Evolutionary conservation across 352 stramenopile species (phyloP).

Genomic region (Ochromonadaceae sp.): DNA sequence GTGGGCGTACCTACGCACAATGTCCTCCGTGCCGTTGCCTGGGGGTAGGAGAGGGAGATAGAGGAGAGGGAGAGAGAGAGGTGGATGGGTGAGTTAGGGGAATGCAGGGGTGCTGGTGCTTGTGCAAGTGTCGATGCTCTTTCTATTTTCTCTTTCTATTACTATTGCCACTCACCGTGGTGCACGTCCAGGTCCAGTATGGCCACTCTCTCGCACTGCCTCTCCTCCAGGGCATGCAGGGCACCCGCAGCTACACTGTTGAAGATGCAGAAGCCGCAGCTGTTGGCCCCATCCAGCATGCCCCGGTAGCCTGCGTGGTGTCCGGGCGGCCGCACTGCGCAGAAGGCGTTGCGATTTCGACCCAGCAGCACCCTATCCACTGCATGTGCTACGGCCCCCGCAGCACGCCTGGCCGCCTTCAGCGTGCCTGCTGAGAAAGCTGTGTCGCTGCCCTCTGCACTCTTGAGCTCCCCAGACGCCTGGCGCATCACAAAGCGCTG

Average conservation of each 20-base stretch:
- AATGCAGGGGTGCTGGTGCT: too few species aligned
- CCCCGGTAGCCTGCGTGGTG: constrained; percentile 96
- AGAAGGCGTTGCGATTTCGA: constrained; percentile 84
- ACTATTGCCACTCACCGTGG: too few species aligned
- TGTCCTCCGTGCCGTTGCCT: constrained; percentile 47
- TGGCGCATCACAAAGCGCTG: constrained; percentile 24
- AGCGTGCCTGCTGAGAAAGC: constrained; percentile 33
- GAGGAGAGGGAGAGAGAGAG: too few species aligned
- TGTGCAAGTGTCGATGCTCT: too few species aligned
- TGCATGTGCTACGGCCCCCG: constrained; percentile 56
- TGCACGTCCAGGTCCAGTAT: constrained; percentile 67
- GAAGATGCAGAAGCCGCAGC: constrained; percentile 68
- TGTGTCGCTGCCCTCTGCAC: constrained; percentile 32
- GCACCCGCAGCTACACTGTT: constrained; percentile 71
- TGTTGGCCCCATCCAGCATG: constrained; percentile 8
- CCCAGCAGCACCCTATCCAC: constrained; percentile 63
- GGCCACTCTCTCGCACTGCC: constrained; percentile 45
- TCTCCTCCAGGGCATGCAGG: constrained; percentile 51
- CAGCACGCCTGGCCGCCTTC: constrained; percentile 41
- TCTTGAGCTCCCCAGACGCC: constrained; percentile 10
- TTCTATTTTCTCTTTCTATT: too few species aligned
- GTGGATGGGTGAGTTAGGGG: too few species aligned
- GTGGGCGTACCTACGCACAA: constrained; percentile 33
- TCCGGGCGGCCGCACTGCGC: constrained; percentile 79
- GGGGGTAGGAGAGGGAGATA: too few species aligned